These are phyloP conservation scores for Magnolia sinica DNA, from an alignment of 164 flowering plant genomes.

Conservation along the genomic window DNA sequence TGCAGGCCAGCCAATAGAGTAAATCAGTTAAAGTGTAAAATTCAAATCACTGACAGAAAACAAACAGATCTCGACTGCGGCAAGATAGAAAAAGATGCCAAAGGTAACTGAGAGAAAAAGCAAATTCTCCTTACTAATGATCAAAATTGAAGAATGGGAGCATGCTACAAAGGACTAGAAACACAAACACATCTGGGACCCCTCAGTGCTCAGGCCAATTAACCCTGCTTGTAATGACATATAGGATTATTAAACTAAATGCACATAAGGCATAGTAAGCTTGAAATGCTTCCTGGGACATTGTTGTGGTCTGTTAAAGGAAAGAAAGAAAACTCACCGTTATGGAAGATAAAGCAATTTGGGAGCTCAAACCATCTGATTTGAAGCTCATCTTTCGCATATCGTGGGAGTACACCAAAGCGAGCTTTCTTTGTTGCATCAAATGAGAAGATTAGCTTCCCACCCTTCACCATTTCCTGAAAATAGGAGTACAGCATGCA, in stretches of 20 bases:
- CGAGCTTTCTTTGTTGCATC: conserved; percentile 79
- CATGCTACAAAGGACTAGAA: neutral
- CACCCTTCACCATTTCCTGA: conserved; percentile 94
- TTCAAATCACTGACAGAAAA: neutral
- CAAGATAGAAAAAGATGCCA: neutral
- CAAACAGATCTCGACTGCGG: neutral
- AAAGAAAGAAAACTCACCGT: conserved; percentile 45
- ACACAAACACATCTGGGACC: neutral
- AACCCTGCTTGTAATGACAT: neutral
- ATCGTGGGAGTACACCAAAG: conserved; percentile 95
- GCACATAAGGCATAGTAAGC: neutral
- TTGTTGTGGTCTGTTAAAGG: neutral
- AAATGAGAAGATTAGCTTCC: conserved; percentile 59
- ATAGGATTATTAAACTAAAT: neutral
- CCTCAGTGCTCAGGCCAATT: neutral
- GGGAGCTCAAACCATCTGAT: conserved; percentile 99
- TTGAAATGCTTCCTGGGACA: neutral
- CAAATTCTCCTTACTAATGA: neutral
- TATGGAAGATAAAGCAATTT: conserved; percentile 94
- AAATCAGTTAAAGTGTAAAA: too few species aligned
- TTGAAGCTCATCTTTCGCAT: conserved; percentile 76
- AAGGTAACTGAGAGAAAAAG: neutral
- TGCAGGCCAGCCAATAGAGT: too few species aligned
- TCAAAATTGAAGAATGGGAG: neutral
- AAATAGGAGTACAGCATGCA: conserved; percentile 7